Conservation (phyloP, 805 yeast species). For the Candida corydali region DNA sequence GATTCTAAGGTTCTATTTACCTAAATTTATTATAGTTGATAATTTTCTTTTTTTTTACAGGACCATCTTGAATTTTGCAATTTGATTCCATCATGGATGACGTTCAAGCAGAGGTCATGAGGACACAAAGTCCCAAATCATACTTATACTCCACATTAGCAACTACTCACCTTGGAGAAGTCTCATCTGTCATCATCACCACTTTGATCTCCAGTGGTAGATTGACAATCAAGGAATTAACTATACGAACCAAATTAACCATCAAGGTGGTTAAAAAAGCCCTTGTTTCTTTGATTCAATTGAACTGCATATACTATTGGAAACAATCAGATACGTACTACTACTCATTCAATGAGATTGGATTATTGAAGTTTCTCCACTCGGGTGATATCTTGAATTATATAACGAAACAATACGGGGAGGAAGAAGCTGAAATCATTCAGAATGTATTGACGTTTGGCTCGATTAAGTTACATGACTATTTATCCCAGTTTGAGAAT, state of each 20-base stretch:
- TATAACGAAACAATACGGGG: slow-evolving; percentile 44
- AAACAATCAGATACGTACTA: slow-evolving; percentile 36
- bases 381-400: slow-evolving; percentile 69
- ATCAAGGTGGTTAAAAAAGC: slow-evolving; percentile 53
- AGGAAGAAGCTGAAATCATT: slow-evolving; percentile 51
- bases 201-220: slow-evolving; percentile 66
- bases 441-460: slow-evolving; percentile 73
- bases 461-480: slow-evolving; percentile 53
- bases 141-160: slow-evolving; percentile 52
- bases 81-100: slow-evolving; percentile 14
- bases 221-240: slow-evolving; percentile 52
- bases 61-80: background rate
- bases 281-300: slow-evolving; percentile 73
- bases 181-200: slow-evolving; percentile 62
- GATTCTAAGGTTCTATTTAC: too few species aligned
- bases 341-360: slow-evolving; percentile 62
- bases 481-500: slow-evolving; percentile 19
- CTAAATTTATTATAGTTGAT: too few species aligned
- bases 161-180: slow-evolving; percentile 62
- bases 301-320: slow-evolving; percentile 71
- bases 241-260: slow-evolving; percentile 44
- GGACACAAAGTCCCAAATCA: slow-evolving; percentile 61
- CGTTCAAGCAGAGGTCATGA: slow-evolving; percentile 20
- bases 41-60: background rate
- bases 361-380: slow-evolving; percentile 61